These are phyloP conservation scores for Pilasporangium apinafurcum DNA, from an alignment of 352 stramenopile species.

Conservation along the genomic window DNA sequence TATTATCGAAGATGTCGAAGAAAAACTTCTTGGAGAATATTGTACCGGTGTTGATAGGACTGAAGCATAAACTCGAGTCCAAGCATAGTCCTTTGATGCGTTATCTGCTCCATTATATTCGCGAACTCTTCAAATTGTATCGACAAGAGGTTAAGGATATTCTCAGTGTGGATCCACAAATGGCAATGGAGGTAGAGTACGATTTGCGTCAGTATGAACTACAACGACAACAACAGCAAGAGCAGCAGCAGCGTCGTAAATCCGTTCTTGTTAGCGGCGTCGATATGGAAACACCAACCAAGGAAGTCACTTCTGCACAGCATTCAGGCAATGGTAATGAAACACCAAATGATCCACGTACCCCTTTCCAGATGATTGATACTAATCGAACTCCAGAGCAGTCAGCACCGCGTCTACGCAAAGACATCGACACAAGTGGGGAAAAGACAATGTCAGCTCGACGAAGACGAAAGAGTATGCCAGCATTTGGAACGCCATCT, in stretches of 20 bases:
- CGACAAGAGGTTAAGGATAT: constrained; percentile 92
- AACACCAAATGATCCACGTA: no score
- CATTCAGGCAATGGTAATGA: no score
- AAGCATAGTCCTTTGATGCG: constrained; percentile 92
- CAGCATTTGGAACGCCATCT: constrained; percentile 31
- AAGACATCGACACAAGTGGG: constrained; percentile 13
- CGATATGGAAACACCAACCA: not conserved
- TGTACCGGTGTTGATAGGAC: constrained; percentile 93
- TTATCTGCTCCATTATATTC: constrained; percentile 93
- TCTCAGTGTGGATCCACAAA: constrained; percentile 88
- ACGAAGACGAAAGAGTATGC: constrained; percentile 32
- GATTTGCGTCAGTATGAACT: constrained; percentile 85
- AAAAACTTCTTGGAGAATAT: constrained; percentile 98
- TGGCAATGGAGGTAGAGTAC: constrained; percentile 96
- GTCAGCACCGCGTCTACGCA: constrained; percentile 16
- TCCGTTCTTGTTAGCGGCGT: not conserved
- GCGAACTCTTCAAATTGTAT: constrained; percentile 92
- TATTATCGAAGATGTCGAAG: constrained; percentile 94
- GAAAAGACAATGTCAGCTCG: constrained; percentile 14
- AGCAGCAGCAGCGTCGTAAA: constrained; percentile 25
- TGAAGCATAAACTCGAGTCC: constrained; percentile 93
- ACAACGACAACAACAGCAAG: constrained; percentile 42
- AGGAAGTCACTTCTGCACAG: no score
- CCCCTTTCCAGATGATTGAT: constrained; percentile 23
- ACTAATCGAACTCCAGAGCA: constrained; percentile 23